A percentile compares a stretch with the other conserved stretches of the same genome.
Evolutionary conservation across 805 yeast genomes (phyloP).

Genomic region (Maudiozyma turicensis): DNA sequence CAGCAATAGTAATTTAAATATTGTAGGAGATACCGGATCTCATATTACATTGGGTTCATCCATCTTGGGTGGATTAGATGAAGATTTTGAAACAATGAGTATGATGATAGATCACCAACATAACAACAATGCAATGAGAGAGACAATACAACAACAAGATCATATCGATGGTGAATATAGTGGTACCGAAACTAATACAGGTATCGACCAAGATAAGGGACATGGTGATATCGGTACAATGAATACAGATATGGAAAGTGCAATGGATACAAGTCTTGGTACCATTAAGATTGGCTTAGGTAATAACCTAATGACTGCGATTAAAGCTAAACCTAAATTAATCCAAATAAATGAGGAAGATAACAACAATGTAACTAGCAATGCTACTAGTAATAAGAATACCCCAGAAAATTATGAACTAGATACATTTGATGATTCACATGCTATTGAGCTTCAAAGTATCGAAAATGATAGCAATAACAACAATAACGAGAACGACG

Average conservation of each 20-base stretch:
- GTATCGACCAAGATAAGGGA: background rate
- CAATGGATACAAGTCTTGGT: background rate
- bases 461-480: background rate
- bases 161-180: background rate
- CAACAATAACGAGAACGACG: background rate
- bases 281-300: background rate
- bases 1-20: slow-evolving; percentile 4
- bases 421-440: background rate
- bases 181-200: background rate
- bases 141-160: background rate
- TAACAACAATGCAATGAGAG: background rate
- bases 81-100: slow-evolving; percentile 9
- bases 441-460: background rate
- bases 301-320: slow-evolving; percentile 50
- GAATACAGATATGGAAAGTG: slow-evolving; percentile 8
- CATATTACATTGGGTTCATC: slow-evolving; percentile 34
- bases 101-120: background rate
- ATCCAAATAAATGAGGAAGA: slow-evolving; percentile 31
- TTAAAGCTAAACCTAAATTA: slow-evolving; percentile 43
- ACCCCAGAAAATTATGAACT: background rate
- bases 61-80: slow-evolving; percentile 34
- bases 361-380: slow-evolving; percentile 2
- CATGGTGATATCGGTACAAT: background rate
- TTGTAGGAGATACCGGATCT: slow-evolving; percentile 22
- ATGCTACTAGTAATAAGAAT: slow-evolving; percentile 1